Percentiles rank a stretch among this genome's conserved stretches.
Conservation (phyloP, 164 flowering plant genomes). For the Kalanchoe fedtschenkoi region DNA sequence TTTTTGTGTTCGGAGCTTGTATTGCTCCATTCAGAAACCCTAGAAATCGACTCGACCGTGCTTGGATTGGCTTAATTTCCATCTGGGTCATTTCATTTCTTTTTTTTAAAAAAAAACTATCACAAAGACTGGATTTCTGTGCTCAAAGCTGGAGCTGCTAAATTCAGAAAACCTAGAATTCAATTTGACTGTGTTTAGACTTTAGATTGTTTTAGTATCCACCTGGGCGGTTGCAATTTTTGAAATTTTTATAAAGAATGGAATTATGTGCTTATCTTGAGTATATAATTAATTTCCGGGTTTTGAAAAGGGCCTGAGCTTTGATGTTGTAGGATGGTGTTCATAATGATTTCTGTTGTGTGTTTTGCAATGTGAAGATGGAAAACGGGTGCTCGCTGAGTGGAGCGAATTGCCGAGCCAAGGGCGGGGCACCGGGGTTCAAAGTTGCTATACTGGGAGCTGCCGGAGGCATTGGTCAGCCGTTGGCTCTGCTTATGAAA, state of each 20-base stretch:
- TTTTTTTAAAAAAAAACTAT: no score
- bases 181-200: no score
- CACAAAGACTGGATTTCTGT: no score
- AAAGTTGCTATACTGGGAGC: conserved; percentile 92
- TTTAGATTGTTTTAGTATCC: no score
- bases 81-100: background rate
- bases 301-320: background rate
- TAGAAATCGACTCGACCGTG: background rate
- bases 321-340: background rate
- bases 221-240: background rate
- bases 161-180: background rate
- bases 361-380: conserved; percentile 25
- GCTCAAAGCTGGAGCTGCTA: no score
- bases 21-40: conserved; percentile 3
- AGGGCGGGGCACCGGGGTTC: conserved; percentile 89
- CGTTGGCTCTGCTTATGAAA: conserved; percentile 89
- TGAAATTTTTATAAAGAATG: background rate
- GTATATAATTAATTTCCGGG: background rate
- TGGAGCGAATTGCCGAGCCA: conserved; percentile 54
- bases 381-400: conserved; percentile 38
- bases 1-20: no score
- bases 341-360: conserved; percentile 5
- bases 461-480: conserved; percentile 96
- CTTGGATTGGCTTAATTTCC: no score
- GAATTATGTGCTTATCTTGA: background rate